These are phyloP conservation scores for Gonapodya prolifera DNA, from an alignment of 192 early-diverging fungal species.

Conservation along the genomic window DNA sequence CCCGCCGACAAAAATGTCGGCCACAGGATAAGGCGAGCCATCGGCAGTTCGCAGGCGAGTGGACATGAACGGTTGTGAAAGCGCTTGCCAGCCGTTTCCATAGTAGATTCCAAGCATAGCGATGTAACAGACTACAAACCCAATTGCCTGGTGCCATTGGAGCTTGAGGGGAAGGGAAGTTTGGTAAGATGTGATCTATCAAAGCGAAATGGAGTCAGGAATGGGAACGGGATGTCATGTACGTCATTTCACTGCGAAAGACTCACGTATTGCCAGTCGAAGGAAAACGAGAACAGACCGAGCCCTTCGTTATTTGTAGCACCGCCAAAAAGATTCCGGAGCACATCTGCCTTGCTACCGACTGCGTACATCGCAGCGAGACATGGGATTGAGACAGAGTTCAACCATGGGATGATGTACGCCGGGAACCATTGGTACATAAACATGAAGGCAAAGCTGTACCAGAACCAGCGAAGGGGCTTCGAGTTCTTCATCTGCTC, in stretches of 20 bases:
- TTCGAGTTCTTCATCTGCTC: slow-evolving; percentile 8
- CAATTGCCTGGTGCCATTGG: background rate
- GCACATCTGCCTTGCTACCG: slow-evolving; percentile 8
- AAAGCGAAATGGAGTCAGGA: background rate
- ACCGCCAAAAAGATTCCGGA: slow-evolving; percentile 26
- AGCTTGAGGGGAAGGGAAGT: background rate
- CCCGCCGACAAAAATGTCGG: background rate
- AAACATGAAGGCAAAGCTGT: slow-evolving; percentile 20
- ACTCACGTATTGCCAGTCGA: slow-evolving; percentile 33
- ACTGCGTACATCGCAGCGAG: slow-evolving; percentile 15
- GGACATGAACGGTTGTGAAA: background rate
- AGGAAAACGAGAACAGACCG: slow-evolving; percentile 24
- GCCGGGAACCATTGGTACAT: slow-evolving; percentile 27
- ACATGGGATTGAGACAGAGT: slow-evolving; percentile 20
- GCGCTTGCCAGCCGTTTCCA: background rate
- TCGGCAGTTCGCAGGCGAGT: background rate
- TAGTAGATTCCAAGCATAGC: background rate
- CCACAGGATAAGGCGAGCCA: background rate
- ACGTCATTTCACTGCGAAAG: slow-evolving; percentile 7
- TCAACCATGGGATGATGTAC: slow-evolving; percentile 20
- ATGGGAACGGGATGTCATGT: too few species aligned
- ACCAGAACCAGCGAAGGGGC: slow-evolving; percentile 21
- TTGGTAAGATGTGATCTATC: background rate
- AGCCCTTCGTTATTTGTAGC: slow-evolving; percentile 25
- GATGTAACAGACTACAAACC: background rate